Evolutionary conservation across 148 eudicot species (phyloP), one percentile per base, ranked within the genome.

Genomic region (Rhododendron mucronatum): DNA sequence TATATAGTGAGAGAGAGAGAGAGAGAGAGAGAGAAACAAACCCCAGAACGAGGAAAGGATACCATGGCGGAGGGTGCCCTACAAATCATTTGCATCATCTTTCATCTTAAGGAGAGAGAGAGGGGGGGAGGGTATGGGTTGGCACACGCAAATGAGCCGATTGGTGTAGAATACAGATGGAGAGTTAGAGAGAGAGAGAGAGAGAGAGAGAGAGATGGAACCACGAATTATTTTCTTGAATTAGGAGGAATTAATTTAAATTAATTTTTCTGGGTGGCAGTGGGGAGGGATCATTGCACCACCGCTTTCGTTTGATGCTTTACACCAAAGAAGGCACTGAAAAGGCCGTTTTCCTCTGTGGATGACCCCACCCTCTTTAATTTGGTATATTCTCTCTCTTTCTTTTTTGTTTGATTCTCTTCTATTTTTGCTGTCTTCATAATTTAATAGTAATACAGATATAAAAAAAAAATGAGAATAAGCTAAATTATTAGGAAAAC

Each of bases 21-120:
- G 13, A 57, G 78, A 33, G 35, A 33, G 73, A 76, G 80, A 84
- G 50, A 63, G 76, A 74, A 84, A 85, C 65, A 28, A 84, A 92
- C 98, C 94, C 88, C 82, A 81, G 93, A 83, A 88, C 90, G 89
- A 89, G 94, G 93, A 71, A 93, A 82, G 84, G 95, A 87, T 57
- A 91, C 91, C 96, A 95, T 95, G 86, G 93, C 92, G 73, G 85
- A 87, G 83, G 93, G 87, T 28, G 88, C 44, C 87, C 84, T 88
- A 41, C 88, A 91, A 74, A 92, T 87, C 92, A 91, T 89, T 75
- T 88, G 95, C 92, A 92, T 86, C 88, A 86, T 71, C 15, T 86
- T 18, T 55, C 82, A 77, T 78, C n/a, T 3, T 15, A 6, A 8
- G 73, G 51, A 69, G 79, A 67, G 63, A 61, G 10, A 78, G 21